These are phyloP conservation scores for Paramecium tetraurelia DNA, from an alignment of 73 alveolate species.

Conservation along the genomic window DNA sequence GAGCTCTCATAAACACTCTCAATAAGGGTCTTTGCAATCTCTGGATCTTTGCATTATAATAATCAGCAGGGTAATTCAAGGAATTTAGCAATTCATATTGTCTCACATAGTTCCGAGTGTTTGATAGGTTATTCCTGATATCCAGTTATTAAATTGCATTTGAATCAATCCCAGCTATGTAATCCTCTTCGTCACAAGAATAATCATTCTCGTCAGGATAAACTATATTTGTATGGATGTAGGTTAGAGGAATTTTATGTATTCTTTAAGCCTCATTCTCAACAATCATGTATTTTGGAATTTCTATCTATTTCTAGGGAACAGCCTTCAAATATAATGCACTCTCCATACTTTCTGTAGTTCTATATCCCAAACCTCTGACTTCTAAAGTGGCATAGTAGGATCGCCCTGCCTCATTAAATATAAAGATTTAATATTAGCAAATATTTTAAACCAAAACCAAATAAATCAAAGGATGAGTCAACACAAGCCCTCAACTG, in stretches of 20 bases:
- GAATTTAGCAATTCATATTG: constrained; percentile 7
- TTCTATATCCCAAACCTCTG: background rate
- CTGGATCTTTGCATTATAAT: background rate
- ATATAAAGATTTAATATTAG: background rate
- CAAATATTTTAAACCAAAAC: background rate
- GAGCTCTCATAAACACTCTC: constrained; percentile 26
- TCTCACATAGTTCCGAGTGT: background rate
- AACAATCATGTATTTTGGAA: background rate
- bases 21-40: background rate
- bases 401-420: constrained; percentile 5
- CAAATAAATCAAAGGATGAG: background rate
- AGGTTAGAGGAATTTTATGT: background rate
- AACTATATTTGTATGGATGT: background rate
- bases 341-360: background rate
- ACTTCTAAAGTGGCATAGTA: background rate
- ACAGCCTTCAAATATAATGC: background rate
- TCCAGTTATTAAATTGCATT: background rate
- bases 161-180: background rate
- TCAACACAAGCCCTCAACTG: background rate
- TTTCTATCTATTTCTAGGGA: background rate
- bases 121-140: background rate
- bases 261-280: background rate
- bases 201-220: constrained; percentile 43
- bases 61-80: background rate
- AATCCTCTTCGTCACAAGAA: constrained; percentile 30